A percentile compares a stretch with the other conserved stretches of the same genome.
These are phyloP conservation scores for Lactarius akahatsu DNA, from an alignment of 768 basidiomycete species.

Conservation along the genomic window DNA sequence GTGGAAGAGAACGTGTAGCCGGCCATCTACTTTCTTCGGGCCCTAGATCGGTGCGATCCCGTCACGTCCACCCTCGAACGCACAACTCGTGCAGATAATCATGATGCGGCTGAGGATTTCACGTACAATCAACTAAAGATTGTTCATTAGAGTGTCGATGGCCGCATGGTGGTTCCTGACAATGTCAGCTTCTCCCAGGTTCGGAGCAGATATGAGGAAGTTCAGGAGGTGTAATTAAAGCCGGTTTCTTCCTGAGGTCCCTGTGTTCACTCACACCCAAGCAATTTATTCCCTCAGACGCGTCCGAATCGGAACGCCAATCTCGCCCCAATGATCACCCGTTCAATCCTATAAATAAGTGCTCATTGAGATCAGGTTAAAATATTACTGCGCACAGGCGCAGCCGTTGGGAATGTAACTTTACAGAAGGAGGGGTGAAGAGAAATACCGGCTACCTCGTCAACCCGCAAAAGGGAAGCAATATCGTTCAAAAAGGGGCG, in stretches of 20 bases:
- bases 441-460: too few species aligned
- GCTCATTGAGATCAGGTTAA: slow-evolving; percentile 3
- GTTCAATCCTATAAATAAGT: background rate
- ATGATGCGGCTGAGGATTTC: background rate
- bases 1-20: too few species aligned
- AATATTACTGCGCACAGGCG: background rate
- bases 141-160: background rate
- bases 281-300: slow-evolving; percentile 10
- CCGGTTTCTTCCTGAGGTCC: background rate
- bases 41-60: background rate
- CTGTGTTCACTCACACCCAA: background rate
- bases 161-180: too few species aligned
- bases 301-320: background rate
- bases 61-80: background rate
- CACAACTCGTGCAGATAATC: background rate
- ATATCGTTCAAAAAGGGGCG: background rate
- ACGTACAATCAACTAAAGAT: background rate
- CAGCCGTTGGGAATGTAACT: background rate
- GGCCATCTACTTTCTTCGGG: background rate
- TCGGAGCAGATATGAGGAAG: too few species aligned
- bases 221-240: background rate
- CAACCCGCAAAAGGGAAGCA: background rate
- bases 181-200: background rate
- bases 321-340: background rate
- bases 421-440: background rate